These are phyloP conservation scores for Yarrowia galli DNA, from an alignment of 1,139 yeast genomes.

Conservation along the genomic window DNA sequence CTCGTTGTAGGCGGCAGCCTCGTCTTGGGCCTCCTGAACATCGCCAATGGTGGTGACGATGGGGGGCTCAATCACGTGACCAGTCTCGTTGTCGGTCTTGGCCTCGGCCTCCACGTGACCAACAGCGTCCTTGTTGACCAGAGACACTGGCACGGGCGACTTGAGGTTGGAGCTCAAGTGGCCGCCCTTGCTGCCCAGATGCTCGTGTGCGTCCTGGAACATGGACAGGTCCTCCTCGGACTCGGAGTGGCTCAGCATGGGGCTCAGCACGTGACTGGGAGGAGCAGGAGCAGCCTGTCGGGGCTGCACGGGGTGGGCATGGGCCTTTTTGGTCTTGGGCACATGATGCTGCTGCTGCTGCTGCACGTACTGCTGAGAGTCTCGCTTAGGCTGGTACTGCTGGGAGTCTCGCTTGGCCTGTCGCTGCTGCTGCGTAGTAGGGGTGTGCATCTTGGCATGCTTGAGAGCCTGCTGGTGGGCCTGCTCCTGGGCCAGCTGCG, in stretches of 20 bases:
- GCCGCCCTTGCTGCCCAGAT: neutral
- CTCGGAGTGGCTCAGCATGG: conserved; percentile 23
- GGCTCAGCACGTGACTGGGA: neutral
- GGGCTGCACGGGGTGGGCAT: neutral
- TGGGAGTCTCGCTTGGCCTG: conserved; percentile 6
- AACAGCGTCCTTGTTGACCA: conserved; percentile 12
- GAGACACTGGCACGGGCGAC: conserved; percentile 8
- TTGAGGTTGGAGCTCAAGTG: conserved; percentile 2
- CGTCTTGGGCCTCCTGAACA: conserved; percentile 19
- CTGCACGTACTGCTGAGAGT: conserved; percentile 9
- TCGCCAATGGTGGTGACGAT: conserved; percentile 31
- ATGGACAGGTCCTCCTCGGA: conserved; percentile 36
- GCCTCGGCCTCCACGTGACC: conserved; percentile 1
- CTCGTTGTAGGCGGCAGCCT: conserved; percentile 20
- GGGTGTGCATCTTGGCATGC: conserved; percentile 30
- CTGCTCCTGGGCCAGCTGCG: conserved; percentile 34
- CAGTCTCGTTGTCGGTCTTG: conserved; percentile 16
- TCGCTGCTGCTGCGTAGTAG: too few species aligned
- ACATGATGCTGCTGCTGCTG: neutral
- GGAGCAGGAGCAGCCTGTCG: neutral
- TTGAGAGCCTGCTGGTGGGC: conserved; percentile 36
- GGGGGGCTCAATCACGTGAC: conserved; percentile 17
- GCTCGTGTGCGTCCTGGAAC: conserved; percentile 36
- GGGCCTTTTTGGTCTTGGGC: neutral
- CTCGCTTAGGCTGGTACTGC: conserved; percentile 7